phyloP scores from a whole-genome alignment of 2,329 filamentous ascomycete species.

The Aspergillus oerlinghausenensis region DNA sequence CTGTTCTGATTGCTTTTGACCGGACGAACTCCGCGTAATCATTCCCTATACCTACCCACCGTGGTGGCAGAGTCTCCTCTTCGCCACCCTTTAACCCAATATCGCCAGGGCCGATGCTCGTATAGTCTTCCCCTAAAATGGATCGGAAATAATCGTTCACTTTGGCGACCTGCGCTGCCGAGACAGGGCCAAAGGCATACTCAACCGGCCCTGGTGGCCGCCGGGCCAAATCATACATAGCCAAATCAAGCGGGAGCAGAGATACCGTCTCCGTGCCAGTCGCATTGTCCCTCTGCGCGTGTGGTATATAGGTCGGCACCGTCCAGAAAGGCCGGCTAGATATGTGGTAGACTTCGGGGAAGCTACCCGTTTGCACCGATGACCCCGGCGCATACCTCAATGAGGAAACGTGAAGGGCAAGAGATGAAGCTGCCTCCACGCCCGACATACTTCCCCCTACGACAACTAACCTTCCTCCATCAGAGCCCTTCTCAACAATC shows the following conservation, averaged over 20 bases:
- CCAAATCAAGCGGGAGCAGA: slow-evolving; percentile 69
- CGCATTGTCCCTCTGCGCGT: slow-evolving; percentile 13
- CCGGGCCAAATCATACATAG: slow-evolving; percentile 64
- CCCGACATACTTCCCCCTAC: slow-evolving; percentile 81
- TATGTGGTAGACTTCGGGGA: slow-evolving; percentile 59
- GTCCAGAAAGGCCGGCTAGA: slow-evolving; percentile 68
- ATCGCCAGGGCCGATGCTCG: slow-evolving; percentile 29
- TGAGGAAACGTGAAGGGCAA: slow-evolving; percentile 68
- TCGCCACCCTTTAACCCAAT: slow-evolving; percentile 35
- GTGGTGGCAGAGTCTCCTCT: slow-evolving; percentile 47
- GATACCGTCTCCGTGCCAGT: slow-evolving; percentile 28
- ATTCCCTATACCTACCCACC: slow-evolving; percentile 66
- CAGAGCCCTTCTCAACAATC: slow-evolving; percentile 5
- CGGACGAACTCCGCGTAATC: slow-evolving; percentile 71
- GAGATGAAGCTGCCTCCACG: slow-evolving; percentile 68
- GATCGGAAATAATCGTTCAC: slow-evolving; percentile 48
- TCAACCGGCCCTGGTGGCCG: slow-evolving; percentile 54
- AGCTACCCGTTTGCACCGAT: slow-evolving; percentile 44
- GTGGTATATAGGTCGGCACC: slow-evolving; percentile 52
- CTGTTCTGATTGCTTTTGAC: slow-evolving; percentile 54
- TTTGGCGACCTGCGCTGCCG: slow-evolving; percentile 51
- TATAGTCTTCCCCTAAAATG: slow-evolving; percentile 45
- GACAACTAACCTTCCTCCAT: slow-evolving; percentile 62
- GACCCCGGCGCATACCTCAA: slow-evolving; percentile 39
- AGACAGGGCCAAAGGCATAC: slow-evolving; percentile 63